Percentiles rank a stretch among this genome's conserved stretches.
Conservation (phyloP, 1,139 yeast species). For the Taiozyma sp. region DNA sequence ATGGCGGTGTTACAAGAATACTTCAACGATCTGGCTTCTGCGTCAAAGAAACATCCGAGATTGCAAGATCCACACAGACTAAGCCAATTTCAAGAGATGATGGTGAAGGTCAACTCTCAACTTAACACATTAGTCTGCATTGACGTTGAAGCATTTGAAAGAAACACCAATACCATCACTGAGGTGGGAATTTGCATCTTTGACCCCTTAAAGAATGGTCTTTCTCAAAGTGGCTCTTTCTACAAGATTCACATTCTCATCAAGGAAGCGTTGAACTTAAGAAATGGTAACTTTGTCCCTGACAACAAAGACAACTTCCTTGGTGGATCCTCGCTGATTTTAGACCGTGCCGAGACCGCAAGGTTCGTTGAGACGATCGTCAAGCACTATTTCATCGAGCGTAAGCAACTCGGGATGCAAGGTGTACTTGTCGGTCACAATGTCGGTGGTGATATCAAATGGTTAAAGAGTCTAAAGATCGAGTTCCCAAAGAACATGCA, state of each 20-base stretch:
- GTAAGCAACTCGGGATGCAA: conserved; percentile 14
- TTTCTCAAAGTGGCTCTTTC: conserved; percentile 38
- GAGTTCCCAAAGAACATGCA: conserved; percentile 33
- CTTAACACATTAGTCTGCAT: conserved; percentile 42
- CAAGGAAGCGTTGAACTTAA: conserved; percentile 38
- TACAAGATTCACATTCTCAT: conserved; percentile 52
- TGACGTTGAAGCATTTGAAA: conserved; percentile 67
- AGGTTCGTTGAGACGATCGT: conserved; percentile 38
- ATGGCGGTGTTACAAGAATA: not conserved
- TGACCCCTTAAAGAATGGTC: conserved; percentile 42
- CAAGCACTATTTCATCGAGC: conserved; percentile 32
- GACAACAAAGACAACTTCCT: conserved; percentile 53
- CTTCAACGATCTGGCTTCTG: conserved; percentile 6
- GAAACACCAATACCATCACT: conserved; percentile 39
- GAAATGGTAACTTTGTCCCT: conserved; percentile 58
- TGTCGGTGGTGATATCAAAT: conserved; percentile 52
- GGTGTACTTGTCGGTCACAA: conserved; percentile 64
- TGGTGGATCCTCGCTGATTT: conserved; percentile 46
- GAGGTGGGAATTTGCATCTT: conserved; percentile 68
- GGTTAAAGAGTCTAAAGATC: conserved; percentile 46
- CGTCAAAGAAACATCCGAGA: conserved; percentile 10
- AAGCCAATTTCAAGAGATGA: conserved; percentile 7
- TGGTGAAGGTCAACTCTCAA: conserved; percentile 24
- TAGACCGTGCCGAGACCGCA: conserved; percentile 34
- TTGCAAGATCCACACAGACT: conserved; percentile 7